phyloP scores from a whole-genome alignment of 768 basidiomycete species.

The Rhizopogon rudus region DNA sequence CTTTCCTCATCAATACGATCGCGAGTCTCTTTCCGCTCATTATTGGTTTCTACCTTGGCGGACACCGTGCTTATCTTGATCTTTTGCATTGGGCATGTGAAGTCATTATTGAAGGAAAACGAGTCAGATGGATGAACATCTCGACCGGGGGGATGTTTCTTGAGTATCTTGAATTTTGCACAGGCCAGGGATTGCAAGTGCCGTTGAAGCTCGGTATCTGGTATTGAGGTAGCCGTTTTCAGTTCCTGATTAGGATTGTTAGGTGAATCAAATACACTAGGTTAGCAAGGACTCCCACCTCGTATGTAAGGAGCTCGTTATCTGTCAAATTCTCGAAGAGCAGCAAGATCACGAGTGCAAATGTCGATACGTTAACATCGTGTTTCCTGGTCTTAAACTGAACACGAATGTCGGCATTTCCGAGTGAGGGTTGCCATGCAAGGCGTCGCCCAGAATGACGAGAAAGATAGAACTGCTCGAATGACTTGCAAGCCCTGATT shows the following conservation, averaged over 20 bases:
- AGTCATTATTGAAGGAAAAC: slow-evolving; percentile 86
- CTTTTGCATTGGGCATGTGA: slow-evolving; percentile 76
- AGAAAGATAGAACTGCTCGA: slow-evolving; percentile 85
- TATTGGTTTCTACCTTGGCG: slow-evolving; percentile 78
- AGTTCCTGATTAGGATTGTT: slow-evolving; percentile 62
- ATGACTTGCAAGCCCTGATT: slow-evolving; percentile 62
- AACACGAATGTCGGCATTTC: slow-evolving; percentile 85
- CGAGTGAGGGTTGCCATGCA: slow-evolving; percentile 88
- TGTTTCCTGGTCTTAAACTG: slow-evolving; percentile 76
- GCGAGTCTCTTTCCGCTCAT: slow-evolving; percentile 88
- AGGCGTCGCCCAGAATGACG: slow-evolving; percentile 86
- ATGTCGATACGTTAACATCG: slow-evolving; percentile 91
- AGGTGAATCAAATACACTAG: background rate
- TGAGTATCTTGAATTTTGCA: slow-evolving; percentile 88
- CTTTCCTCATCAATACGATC: slow-evolving; percentile 91
- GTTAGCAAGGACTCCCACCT: slow-evolving; percentile 39
- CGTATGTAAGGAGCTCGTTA: slow-evolving; percentile 70
- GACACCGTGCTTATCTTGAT: slow-evolving; percentile 93
- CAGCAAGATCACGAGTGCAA: slow-evolving; percentile 80
- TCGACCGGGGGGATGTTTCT: slow-evolving; percentile 84
- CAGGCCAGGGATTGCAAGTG: slow-evolving; percentile 95
- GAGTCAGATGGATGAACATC: slow-evolving; percentile 73
- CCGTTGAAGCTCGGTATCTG: slow-evolving; percentile 77
- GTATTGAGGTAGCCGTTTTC: slow-evolving; percentile 66
- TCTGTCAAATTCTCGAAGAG: slow-evolving; percentile 74